Conservation (phyloP, 768 basidiomycete species). For the Collybiopsis luxurians region DNA sequence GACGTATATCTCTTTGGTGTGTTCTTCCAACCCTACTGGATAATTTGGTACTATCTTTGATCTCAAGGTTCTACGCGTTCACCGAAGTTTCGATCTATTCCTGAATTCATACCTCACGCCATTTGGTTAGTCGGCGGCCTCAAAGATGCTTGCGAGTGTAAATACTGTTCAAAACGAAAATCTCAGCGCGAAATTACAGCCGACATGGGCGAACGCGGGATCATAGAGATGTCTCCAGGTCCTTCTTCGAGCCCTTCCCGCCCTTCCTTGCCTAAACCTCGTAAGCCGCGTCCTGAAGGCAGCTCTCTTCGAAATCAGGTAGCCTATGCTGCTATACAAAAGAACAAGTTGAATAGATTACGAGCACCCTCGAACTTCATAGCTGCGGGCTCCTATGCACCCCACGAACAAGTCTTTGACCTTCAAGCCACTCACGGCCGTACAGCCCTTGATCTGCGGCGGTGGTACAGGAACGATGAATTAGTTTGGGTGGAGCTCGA, state of each 20-base stretch:
- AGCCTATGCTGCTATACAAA: constrained; percentile 41
- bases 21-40: not conserved
- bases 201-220: constrained; percentile 43
- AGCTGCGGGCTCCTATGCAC: constrained; percentile 43
- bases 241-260: constrained; percentile 25
- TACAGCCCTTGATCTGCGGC: constrained; percentile 41
- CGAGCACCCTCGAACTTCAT: constrained; percentile 23
- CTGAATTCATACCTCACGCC: constrained; percentile 84
- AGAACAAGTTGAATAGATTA: constrained; percentile 15
- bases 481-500: constrained; percentile 67
- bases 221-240: constrained; percentile 20
- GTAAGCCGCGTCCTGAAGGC: not conserved
- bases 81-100: constrained; percentile 71
- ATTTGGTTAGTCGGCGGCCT: constrained; percentile 69
- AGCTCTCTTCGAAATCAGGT: constrained; percentile 6
- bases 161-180: constrained; percentile 70
- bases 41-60: too few relatives aligned
- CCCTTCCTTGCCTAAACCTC: constrained; percentile 11
- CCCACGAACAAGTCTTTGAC: constrained; percentile 63
- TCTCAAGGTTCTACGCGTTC: constrained; percentile 15
- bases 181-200: constrained; percentile 70
- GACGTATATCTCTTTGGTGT: constrained; percentile 80
- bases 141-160: constrained; percentile 60
- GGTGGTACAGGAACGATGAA: constrained; percentile 69
- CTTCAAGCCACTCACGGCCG: constrained; percentile 49